Evolutionary conservation across 441 rosid species (phyloP).

Genomic region (Adansonia grandidieri): DNA sequence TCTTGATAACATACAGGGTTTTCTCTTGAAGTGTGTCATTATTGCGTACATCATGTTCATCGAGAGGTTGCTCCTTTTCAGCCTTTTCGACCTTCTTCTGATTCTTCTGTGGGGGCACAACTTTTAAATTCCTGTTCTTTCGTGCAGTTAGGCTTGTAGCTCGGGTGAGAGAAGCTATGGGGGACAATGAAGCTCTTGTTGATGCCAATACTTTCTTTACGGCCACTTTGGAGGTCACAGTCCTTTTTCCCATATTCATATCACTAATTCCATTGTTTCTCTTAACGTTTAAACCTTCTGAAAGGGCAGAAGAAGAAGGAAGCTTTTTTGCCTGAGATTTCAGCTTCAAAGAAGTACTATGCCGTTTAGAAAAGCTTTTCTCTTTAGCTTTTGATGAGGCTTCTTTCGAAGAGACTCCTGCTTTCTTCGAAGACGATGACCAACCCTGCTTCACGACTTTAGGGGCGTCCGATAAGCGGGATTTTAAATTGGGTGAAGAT

Average conservation of each 20-base stretch:
- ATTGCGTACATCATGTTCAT: conserved; percentile 27
- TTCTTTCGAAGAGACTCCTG: conserved; percentile 34
- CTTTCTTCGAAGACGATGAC: conserved; percentile 39
- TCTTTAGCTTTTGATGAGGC: conserved; percentile 42
- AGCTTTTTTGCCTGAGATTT: conserved; percentile 26
- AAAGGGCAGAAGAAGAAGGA: conserved; percentile 31
- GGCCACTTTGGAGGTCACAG: conserved; percentile 31
- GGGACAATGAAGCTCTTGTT: conserved; percentile 38
- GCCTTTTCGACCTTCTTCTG: conserved; percentile 35
- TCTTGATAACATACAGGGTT: conserved; percentile 61
- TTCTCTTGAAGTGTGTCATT: conserved; percentile 53
- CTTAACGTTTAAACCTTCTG: conserved; percentile 32
- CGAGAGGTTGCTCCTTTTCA: conserved; percentile 33
- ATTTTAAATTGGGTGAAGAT: conserved; percentile 37
- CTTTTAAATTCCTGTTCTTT: conserved; percentile 40
- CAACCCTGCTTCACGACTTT: conserved; percentile 27
- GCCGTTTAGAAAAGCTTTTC: conserved; percentile 24
- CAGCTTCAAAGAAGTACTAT: conserved; percentile 26
- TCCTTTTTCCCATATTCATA: conserved; percentile 34
- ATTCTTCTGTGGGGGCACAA: conserved; percentile 31
- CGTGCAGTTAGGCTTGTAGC: conserved; percentile 40
- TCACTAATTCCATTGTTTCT: conserved; percentile 44
- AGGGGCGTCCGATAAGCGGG: conserved; percentile 10
- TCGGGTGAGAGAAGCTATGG: conserved; percentile 38
- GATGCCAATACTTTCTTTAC: conserved; percentile 39